These are phyloP conservation scores for Paracoccidioides lutzii DNA, from an alignment of 2,329 filamentous ascomycete species.

Conservation along the genomic window DNA sequence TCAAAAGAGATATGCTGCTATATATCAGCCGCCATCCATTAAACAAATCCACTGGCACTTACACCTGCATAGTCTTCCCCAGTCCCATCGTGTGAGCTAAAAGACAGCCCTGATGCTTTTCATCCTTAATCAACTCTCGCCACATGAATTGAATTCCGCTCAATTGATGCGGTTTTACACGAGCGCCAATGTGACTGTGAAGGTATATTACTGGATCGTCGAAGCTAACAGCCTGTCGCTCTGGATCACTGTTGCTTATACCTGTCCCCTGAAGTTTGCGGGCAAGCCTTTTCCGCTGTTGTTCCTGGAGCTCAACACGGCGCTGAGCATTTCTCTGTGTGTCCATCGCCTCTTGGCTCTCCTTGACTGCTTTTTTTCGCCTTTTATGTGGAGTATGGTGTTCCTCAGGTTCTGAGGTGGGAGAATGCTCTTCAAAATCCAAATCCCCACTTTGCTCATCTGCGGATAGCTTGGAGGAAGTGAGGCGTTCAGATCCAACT, in stretches of 20 bases:
- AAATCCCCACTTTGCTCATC: constrained; percentile 5
- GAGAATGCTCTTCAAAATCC: constrained; percentile 7
- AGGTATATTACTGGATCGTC: constrained; percentile 39
- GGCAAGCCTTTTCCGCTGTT: constrained; percentile 31
- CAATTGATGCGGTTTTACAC: constrained; percentile 69
- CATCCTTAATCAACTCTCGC: constrained; percentile 60
- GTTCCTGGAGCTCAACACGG: constrained; percentile 43
- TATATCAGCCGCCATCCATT: not conserved
- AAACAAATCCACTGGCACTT: constrained; percentile 17
- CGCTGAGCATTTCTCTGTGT: constrained; percentile 44
- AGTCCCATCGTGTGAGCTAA: constrained; percentile 85
- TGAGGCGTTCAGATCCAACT: not conserved
- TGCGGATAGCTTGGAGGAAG: not conserved
- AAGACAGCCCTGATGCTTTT: constrained; percentile 58
- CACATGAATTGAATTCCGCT: constrained; percentile 77
- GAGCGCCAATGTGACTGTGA: constrained; percentile 47
- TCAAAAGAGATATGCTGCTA: constrained; percentile 57
- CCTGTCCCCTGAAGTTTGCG: constrained; percentile 21
- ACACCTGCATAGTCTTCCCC: constrained; percentile 83
- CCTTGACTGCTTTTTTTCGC: constrained; percentile 35
- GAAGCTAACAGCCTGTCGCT: constrained; percentile 35
- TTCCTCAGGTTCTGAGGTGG: constrained; percentile 15
- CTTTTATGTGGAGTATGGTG: constrained; percentile 33
- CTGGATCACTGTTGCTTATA: constrained; percentile 27
- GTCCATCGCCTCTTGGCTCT: constrained; percentile 38